These are phyloP conservation scores for Russula lepida DNA, from an alignment of 768 basidiomycete species.

Conservation along the genomic window DNA sequence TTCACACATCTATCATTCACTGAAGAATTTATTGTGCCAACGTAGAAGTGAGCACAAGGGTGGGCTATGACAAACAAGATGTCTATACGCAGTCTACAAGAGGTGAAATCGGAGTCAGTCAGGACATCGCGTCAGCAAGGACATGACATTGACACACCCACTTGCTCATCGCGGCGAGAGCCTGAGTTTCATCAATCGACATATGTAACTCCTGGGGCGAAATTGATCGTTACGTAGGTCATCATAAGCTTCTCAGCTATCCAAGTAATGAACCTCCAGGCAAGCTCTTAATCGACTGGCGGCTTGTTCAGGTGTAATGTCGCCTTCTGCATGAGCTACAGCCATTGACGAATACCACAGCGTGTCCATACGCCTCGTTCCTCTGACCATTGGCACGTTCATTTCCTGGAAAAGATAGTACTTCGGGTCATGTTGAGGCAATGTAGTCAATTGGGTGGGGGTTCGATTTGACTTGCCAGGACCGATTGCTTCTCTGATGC, in stretches of 20 bases:
- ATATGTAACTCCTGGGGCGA: neutral
- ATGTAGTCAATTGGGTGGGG: no score
- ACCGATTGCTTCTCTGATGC: no score
- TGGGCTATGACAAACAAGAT: neutral
- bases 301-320: constrained; percentile 84
- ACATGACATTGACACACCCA: neutral
- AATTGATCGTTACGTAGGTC: neutral
- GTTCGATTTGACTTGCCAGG: no score
- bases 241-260: neutral
- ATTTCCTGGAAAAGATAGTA: no score
- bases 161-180: neutral
- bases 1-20: neutral
- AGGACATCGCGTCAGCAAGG: neutral
- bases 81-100: neutral
- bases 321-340: constrained; percentile 84
- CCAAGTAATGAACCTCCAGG: constrained; percentile 53
- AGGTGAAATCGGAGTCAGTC: neutral
- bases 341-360: no score
- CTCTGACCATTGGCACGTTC: no score
- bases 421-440: no score
- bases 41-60: neutral
- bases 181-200: neutral
- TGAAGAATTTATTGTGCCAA: neutral
- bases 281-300: constrained; percentile 51
- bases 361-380: no score